Conservation (phyloP, 352 stramenopile genomes). For the Phytophthora pseudosyringae region DNA sequence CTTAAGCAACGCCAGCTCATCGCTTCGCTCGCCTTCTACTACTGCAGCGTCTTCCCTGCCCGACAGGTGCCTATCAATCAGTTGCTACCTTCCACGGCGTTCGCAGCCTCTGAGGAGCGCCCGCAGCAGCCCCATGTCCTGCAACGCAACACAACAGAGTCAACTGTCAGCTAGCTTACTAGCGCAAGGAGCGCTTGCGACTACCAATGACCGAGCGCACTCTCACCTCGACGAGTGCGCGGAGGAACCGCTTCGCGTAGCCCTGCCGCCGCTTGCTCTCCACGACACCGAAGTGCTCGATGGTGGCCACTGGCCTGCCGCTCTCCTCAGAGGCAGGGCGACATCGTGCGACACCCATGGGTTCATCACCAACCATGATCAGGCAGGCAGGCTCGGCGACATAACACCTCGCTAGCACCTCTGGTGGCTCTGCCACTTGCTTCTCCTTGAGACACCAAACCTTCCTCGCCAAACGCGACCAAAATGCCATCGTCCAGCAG, state of each 20-base stretch:
- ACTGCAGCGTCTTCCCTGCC: background rate
- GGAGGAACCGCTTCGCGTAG: constrained; percentile 59
- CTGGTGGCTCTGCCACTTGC: background rate
- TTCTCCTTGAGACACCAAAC: too few species aligned
- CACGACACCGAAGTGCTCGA: constrained; percentile 70
- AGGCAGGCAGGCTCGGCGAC: background rate
- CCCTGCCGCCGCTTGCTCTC: constrained; percentile 57
- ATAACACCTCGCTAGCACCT: constrained; percentile 19
- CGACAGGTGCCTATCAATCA: background rate
- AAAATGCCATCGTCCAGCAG: too few species aligned
- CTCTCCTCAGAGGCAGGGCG: constrained; percentile 44
- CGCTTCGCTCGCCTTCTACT: constrained; percentile 3
- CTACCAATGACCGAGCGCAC: background rate
- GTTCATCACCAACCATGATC: constrained; percentile 67
- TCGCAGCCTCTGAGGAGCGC: constrained; percentile 2
- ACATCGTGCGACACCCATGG: constrained; percentile 68
- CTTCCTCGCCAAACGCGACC: too few species aligned
- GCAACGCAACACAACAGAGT: constrained; percentile 22
- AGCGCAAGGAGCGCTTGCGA: background rate
- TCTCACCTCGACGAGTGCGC: constrained; percentile 55
- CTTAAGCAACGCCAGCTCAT: background rate
- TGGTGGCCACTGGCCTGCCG: constrained; percentile 47
- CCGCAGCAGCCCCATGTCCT: constrained; percentile 53
- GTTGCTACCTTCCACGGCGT: background rate
- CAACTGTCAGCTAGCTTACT: background rate